Evolutionary conservation across 352 stramenopile genomes (phyloP).

Genomic region (Pythium brachiatum): DNA sequence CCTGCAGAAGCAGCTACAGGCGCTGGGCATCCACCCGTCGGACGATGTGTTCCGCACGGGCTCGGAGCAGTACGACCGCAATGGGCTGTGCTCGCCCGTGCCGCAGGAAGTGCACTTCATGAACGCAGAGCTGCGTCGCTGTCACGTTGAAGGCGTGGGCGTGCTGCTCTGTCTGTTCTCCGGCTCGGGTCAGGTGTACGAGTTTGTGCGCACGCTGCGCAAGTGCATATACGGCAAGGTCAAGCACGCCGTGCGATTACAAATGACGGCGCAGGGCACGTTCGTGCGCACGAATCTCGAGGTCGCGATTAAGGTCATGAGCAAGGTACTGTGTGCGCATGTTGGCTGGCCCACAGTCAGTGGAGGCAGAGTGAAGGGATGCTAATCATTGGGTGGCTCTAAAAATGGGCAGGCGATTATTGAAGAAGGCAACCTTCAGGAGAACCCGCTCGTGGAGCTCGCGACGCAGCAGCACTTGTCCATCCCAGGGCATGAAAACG

Average conservation of each 20-base stretch:
- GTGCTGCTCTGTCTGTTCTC: slow-evolving; percentile 81
- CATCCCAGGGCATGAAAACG: slow-evolving; percentile 75
- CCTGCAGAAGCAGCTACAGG: slow-evolving; percentile 75
- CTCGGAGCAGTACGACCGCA: slow-evolving; percentile 71
- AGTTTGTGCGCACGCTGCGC: slow-evolving; percentile 82
- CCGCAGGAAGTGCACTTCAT: slow-evolving; percentile 86
- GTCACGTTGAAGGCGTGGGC: slow-evolving; percentile 70
- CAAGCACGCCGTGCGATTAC: slow-evolving; percentile 83
- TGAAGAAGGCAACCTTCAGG: slow-evolving; percentile 81
- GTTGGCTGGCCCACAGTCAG: too few relatives aligned
- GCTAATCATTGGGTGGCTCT: not conserved
- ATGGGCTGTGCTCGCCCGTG: slow-evolving; percentile 78
- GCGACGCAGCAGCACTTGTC: slow-evolving; percentile 84
- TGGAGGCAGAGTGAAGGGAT: too few relatives aligned
- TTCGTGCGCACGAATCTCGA: slow-evolving; percentile 80
- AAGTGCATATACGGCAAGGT: slow-evolving; percentile 90
- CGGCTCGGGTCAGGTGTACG: slow-evolving; percentile 75
- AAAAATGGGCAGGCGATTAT: slow-evolving; percentile 64
- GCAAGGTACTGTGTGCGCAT: slow-evolving; percentile 61
- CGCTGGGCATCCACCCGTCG: slow-evolving; percentile 75
- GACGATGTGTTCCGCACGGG: slow-evolving; percentile 83
- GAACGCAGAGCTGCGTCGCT: slow-evolving; percentile 79
- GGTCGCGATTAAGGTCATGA: slow-evolving; percentile 88
- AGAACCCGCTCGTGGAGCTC: slow-evolving; percentile 85
- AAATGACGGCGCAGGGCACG: slow-evolving; percentile 66